Evolutionary conservation across 1,139 yeast genomes (phyloP).

Genomic region (Barnettozyma hawaiiensis): DNA sequence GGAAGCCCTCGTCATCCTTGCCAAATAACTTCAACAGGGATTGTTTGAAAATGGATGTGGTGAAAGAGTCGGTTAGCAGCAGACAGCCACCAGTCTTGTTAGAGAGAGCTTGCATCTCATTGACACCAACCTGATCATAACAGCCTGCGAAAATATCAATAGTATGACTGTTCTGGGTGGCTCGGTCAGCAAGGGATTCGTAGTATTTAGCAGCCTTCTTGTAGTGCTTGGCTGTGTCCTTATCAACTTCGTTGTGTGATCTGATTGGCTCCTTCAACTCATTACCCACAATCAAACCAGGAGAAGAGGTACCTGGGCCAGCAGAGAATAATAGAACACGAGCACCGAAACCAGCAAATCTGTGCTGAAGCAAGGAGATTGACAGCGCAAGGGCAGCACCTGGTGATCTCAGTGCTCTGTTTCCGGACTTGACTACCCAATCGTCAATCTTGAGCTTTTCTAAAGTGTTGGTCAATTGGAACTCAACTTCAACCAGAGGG

Average conservation of each 20-base stretch:
- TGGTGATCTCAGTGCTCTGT: slow-evolving; percentile 86
- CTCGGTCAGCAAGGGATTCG: slow-evolving; percentile 70
- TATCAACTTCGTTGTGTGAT: slow-evolving; percentile 92
- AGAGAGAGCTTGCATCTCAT: slow-evolving; percentile 88
- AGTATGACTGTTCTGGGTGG: slow-evolving; percentile 74
- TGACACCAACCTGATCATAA: slow-evolving; percentile 96
- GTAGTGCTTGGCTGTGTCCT: slow-evolving; percentile 86
- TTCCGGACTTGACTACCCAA: slow-evolving; percentile 87
- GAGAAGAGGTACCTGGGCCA: slow-evolving; percentile 93
- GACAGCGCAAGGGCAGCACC: slow-evolving; percentile 92
- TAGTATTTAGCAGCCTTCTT: slow-evolving; percentile 87
- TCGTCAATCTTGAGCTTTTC: slow-evolving; percentile 81
- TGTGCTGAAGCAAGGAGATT: slow-evolving; percentile 70
- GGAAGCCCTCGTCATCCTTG: slow-evolving; percentile 79
- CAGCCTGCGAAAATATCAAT: slow-evolving; percentile 96
- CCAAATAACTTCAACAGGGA: slow-evolving; percentile 81
- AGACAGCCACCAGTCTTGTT: slow-evolving; percentile 92
- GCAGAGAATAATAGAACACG: slow-evolving; percentile 87
- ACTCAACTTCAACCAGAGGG: slow-evolving; percentile 83
- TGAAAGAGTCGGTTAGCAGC: slow-evolving; percentile 89
- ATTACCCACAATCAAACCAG: slow-evolving; percentile 90
- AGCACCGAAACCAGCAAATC: slow-evolving; percentile 88
- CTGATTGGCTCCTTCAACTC: slow-evolving; percentile 94
- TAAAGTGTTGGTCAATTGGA: slow-evolving; percentile 73
- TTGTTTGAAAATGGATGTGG: slow-evolving; percentile 94